Base-by-base conservation (phyloP, 208 protist genomes). In the Lotmaria passim region DNA sequence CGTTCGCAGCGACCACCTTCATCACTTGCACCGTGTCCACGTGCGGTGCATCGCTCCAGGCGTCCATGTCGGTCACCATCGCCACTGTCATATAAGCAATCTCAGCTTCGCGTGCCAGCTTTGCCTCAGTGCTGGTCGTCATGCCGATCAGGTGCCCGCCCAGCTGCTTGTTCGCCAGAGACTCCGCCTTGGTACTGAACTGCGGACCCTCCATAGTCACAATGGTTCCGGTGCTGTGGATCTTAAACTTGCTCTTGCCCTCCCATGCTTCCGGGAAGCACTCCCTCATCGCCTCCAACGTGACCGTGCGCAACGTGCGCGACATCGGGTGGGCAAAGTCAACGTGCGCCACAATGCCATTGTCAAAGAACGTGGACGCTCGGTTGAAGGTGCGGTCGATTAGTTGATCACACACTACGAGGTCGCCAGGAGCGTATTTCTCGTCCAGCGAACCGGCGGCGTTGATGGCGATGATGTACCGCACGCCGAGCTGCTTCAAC, bases 41-140 rank as follows among this genome's bases (percentile, higher is more conserved):
- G 53, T 94, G 86, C 50, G 83, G 79, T 15, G 68, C 81, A 43
- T 96, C 89, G 56, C 79, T 85, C 94, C 96, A 98, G 41, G 88
- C 84, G 68, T 98, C 96, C 82, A 96, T 97, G 81, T 98, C 96
- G n/a, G 94, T 98, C n/a, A 96, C 90, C 84, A 95, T 92, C 36
- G 86, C 94, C 56, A 97, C 73, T 17, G 74, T 76, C 41, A 81
- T 70, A 72, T 97, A 98, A 23, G 82, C 83, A 7, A 98, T 96
- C 69, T 97, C 96, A 43, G 93, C 93, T 76, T 98, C 96, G 11
- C 90, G 81, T 12, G 93, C 96, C 17, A 98, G 89, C 75, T 89
- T 87, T 10, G 91, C 90, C 73, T 98, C 93, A 21, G 93, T 93
- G 8, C 81, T 80, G 26, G 90, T 86, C 44, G 96, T 98, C 96